These are phyloP conservation scores for Candida odintsovae DNA, from an alignment of 805 yeast species.

Conservation along the genomic window DNA sequence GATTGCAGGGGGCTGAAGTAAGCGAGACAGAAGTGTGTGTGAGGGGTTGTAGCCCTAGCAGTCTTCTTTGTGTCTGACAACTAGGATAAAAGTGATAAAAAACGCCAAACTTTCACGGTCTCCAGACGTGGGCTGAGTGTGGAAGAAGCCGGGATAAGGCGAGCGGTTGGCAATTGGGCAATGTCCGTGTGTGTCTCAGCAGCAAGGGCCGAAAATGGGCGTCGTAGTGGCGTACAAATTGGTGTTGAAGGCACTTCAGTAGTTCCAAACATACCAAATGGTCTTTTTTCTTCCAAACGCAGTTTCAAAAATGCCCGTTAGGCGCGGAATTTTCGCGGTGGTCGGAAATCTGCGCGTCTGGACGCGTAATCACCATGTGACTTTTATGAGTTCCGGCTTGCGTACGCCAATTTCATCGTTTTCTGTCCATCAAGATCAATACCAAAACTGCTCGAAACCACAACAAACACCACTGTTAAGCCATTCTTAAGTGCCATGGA, in stretches of 20 bases:
- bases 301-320: not conserved
- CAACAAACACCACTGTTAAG: not conserved
- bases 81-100: not conserved
- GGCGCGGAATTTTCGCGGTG: too few species aligned
- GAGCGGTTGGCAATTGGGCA: not conserved
- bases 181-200: not conserved
- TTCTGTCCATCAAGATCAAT: not conserved
- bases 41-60: not conserved
- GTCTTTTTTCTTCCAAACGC: not conserved
- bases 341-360: not conserved
- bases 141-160: not conserved
- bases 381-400: not conserved
- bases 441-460: not conserved
- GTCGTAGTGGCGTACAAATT: not conserved
- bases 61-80: not conserved
- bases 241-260: not conserved
- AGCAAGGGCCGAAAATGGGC: not conserved
- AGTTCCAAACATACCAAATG: not conserved
- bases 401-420: not conserved
- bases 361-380: not conserved
- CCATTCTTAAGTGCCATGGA: slow-evolving; percentile 5
- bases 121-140: not conserved
- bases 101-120: not conserved
- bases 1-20: not conserved
- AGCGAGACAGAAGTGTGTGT: not conserved